Percentiles rank a stretch among this genome's conserved stretches.
phyloP scores from a whole-genome alignment of 1,139 yeast genomes.

The Diutina rugosa region DNA sequence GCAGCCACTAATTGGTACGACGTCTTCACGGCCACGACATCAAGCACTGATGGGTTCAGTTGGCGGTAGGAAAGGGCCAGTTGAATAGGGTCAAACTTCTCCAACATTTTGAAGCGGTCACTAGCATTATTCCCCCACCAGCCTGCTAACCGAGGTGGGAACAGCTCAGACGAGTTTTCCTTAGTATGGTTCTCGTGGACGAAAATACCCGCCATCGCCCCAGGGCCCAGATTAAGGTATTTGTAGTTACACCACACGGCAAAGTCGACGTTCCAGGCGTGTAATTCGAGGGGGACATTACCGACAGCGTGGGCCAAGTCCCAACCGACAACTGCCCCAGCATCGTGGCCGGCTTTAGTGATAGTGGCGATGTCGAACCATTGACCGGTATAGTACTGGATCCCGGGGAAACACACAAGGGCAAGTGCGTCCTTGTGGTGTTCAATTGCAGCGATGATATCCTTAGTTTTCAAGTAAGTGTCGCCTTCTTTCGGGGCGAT shows the following conservation, averaged over 20 bases:
- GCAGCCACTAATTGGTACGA: constrained; percentile 49
- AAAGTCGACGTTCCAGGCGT: constrained; percentile 85
- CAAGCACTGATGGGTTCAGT: constrained; percentile 85
- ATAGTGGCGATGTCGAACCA: constrained; percentile 58
- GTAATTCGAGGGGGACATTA: constrained; percentile 62
- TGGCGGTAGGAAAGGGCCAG: constrained; percentile 84
- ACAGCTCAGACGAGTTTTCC: constrained; percentile 16
- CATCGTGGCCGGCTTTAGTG: constrained; percentile 43
- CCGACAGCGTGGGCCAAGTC: constrained; percentile 94
- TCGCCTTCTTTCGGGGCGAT: constrained; percentile 45
- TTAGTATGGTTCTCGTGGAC: constrained; percentile 45
- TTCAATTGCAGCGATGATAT: constrained; percentile 46
- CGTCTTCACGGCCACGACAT: constrained; percentile 57
- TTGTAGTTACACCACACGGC: constrained; percentile 94
- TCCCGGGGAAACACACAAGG: constrained; percentile 70
- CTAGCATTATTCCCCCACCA: constrained; percentile 90
- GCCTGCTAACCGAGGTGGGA: constrained; percentile 70
- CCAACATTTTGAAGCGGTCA: constrained; percentile 70
- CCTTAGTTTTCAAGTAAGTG: constrained; percentile 45
- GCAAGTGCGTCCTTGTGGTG: constrained; percentile 53
- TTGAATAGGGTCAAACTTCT: constrained; percentile 61
- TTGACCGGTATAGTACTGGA: constrained; percentile 91
- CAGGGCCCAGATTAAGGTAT: constrained; percentile 86
- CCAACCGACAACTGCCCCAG: constrained; percentile 72
- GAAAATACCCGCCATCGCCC: constrained; percentile 76